Evolutionary conservation across 148 eudicot genomes (phyloP).

Genomic region (Chenopodium suecicum): DNA sequence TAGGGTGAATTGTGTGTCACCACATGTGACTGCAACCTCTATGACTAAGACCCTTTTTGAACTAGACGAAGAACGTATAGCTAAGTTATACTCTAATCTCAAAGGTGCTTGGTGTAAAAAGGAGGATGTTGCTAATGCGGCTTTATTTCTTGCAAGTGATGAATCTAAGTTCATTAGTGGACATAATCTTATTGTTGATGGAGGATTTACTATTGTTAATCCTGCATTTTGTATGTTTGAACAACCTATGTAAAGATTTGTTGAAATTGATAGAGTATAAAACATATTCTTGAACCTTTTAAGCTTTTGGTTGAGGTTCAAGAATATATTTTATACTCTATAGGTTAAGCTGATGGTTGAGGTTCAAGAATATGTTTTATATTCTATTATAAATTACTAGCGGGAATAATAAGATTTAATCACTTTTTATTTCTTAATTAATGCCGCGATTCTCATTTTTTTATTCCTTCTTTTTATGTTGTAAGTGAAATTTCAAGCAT

Average conservation of each 20-base stretch:
- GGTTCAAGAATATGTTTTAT: too few relatives aligned
- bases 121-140: constrained; percentile 35
- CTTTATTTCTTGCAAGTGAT: constrained; percentile 30
- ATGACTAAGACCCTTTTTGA: constrained; percentile 8
- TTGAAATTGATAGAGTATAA: too few relatives aligned
- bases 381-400: too few relatives aligned
- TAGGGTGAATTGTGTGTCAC: constrained; percentile 43
- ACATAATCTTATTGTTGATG: constrained; percentile 33
- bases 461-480: too few relatives aligned
- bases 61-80: constrained; percentile 13
- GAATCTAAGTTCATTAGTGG: constrained; percentile 38
- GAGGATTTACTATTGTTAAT: constrained; percentile 27
- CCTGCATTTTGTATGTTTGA: constrained; percentile 27
- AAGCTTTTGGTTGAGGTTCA: too few relatives aligned
- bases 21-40: constrained; percentile 25
- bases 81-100: constrained; percentile 20
- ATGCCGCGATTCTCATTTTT: too few relatives aligned
- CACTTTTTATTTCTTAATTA: too few relatives aligned
- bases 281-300: too few relatives aligned
- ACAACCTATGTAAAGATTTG: not conserved
- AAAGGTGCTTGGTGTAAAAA: constrained; percentile 22
- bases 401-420: too few relatives aligned
- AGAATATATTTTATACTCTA: too few relatives aligned
- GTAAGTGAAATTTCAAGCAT: too few relatives aligned
- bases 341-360: too few relatives aligned